A percentile compares a stretch with the other conserved stretches of the same genome.
Conservation (phyloP, 2,329 filamentous ascomycete genomes). For the Emergomyces pasteurianus region DNA sequence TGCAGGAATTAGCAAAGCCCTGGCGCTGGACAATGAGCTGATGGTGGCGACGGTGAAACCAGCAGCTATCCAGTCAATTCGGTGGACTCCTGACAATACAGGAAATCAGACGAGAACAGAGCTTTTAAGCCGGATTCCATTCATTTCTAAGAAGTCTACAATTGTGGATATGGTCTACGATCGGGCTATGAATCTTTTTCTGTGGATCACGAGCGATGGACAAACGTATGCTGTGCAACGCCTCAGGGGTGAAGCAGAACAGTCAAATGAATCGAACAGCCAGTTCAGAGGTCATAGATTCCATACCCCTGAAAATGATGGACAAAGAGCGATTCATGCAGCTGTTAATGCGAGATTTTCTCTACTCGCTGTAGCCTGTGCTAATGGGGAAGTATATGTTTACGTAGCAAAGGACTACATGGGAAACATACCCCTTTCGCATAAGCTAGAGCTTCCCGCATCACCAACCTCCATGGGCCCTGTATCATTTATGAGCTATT, state of each 20-base stretch:
- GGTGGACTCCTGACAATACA: constrained; percentile 74
- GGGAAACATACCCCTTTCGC: constrained; percentile 81
- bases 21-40: constrained; percentile 86
- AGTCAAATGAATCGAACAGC: constrained; percentile 44
- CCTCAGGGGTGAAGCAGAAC: constrained; percentile 27
- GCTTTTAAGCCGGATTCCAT: constrained; percentile 73
- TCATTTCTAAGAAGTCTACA: constrained; percentile 65
- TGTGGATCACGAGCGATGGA: constrained; percentile 84
- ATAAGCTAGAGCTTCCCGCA: constrained; percentile 59
- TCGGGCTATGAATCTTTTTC: constrained; percentile 86
- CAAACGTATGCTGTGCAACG: constrained; percentile 85
- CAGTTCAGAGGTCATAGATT: constrained; percentile 89
- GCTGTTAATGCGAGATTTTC: constrained; percentile 94
- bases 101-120: constrained; percentile 85
- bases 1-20: constrained; percentile 75
- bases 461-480: constrained; percentile 56
- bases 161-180: constrained; percentile 85
- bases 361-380: constrained; percentile 74
- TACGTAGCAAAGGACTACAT: constrained; percentile 89
- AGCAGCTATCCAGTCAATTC: constrained; percentile 90
- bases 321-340: constrained; percentile 55
- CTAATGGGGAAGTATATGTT: constrained; percentile 68
- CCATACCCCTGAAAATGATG: constrained; percentile 54
- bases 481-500: constrained; percentile 69
- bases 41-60: constrained; percentile 86